phyloP scores from a whole-genome alignment of 2,329 filamentous ascomycete species.

The Lachnellula subtilissima region DNA sequence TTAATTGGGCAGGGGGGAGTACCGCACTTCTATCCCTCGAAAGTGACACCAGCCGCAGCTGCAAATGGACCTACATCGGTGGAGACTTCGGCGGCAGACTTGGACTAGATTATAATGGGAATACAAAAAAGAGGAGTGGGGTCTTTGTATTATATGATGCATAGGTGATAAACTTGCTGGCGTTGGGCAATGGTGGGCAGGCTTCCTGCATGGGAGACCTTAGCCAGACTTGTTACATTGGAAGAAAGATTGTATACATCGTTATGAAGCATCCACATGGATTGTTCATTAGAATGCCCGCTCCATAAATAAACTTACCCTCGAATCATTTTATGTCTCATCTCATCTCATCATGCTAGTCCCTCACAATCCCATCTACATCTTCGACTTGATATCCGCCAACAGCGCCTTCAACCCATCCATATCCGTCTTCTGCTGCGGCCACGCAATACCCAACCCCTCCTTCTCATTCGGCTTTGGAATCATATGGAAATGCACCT shows the following conservation, averaged over 20 bases:
- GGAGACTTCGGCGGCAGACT: constrained; percentile 27
- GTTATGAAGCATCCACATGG: background rate
- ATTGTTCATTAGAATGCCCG: background rate
- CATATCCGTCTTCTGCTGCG: constrained; percentile 70
- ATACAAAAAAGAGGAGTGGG: background rate
- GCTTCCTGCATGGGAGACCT: background rate
- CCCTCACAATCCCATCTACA: constrained; percentile 46
- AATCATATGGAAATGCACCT: constrained; percentile 97
- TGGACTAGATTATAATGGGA: constrained; percentile 22
- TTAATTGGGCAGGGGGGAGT: constrained; percentile 63
- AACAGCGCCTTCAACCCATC: constrained; percentile 72
- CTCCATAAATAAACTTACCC: background rate
- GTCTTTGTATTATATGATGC: constrained; percentile 7
- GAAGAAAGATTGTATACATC: background rate
- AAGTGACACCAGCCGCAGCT: constrained; percentile 1
- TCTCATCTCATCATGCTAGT: background rate
- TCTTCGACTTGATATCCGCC: constrained; percentile 85
- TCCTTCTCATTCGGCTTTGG: constrained; percentile 85
- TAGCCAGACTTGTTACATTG: background rate
- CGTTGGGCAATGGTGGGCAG: constrained; percentile 1
- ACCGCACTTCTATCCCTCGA: constrained; percentile 62
- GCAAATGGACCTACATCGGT: constrained; percentile 11
- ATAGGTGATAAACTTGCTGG: background rate
- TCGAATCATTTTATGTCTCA: background rate
- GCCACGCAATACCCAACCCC: constrained; percentile 78